phyloP scores from a whole-genome alignment of 257 asterid species.

The Echium plantagineum region DNA sequence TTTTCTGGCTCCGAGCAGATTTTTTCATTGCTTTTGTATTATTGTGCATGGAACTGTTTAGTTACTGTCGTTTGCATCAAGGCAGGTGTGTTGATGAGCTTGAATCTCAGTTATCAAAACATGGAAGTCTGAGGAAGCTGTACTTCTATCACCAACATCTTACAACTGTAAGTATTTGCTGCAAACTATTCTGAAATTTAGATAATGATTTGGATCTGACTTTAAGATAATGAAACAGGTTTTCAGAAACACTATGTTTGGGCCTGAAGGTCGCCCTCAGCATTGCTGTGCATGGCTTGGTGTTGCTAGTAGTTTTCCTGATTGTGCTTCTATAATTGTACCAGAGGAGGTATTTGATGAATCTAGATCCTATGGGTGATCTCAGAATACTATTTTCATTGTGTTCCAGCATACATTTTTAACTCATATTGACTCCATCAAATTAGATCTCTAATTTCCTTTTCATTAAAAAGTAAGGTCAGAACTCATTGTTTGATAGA shows the following conservation, averaged over 20 bases:
- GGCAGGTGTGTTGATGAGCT: constrained; percentile 98
- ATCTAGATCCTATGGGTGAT: not conserved
- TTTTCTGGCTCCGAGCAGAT: not conserved
- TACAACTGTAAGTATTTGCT: constrained; percentile 56
- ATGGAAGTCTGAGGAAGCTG: constrained; percentile 88
- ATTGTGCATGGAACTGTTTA: not conserved
- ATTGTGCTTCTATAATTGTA: constrained; percentile 84
- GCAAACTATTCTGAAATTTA: not conserved
- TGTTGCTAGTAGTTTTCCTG: constrained; percentile 95
- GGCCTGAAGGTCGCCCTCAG: constrained; percentile 99
- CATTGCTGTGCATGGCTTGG: constrained; percentile 99
- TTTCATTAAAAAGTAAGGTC: not conserved
- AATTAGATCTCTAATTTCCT: no score
- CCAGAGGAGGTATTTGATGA: constrained; percentile 73
- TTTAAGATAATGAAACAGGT: constrained; percentile 36
- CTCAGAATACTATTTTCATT: not conserved
- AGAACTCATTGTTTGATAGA: not conserved
- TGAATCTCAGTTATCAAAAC: constrained; percentile 73
- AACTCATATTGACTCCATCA: not conserved
- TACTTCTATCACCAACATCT: constrained; percentile 98
- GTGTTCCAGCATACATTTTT: not conserved
- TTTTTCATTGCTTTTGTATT: not conserved
- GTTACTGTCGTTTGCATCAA: constrained; percentile 14
- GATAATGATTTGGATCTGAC: constrained; percentile 18
- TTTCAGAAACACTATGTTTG: constrained; percentile 97